A percentile compares a stretch with the other conserved stretches of the same genome.
phyloP scores from a whole-genome alignment of 2,329 filamentous ascomycete species.

The Huntiella savannae region DNA sequence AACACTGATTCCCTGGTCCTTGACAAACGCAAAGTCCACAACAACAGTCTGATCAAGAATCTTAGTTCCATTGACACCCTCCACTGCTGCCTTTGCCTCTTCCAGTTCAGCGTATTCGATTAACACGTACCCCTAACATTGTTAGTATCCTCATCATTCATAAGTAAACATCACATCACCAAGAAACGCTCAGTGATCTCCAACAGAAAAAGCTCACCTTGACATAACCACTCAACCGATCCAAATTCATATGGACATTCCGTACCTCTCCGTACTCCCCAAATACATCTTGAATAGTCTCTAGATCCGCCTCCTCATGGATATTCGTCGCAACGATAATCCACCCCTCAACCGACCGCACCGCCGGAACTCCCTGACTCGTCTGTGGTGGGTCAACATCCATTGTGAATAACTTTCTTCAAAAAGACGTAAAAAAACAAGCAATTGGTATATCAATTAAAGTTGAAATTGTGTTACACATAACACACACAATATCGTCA shows the following conservation, averaged over 20 bases:
- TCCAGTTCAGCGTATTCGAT: conserved; percentile 68
- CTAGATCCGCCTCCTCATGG: conserved; percentile 72
- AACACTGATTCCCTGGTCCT: conserved; percentile 31
- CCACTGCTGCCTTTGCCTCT: conserved; percentile 65
- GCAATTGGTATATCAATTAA: no score
- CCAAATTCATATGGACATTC: conserved; percentile 69
- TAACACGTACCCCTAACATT: conserved; percentile 53
- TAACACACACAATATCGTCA: no score
- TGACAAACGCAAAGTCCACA: conserved; percentile 73
- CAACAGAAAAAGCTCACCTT: conserved; percentile 35
- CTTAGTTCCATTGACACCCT: conserved; percentile 58
- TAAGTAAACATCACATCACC: not conserved
- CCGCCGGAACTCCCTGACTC: conserved; percentile 53
- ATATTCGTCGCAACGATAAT: conserved; percentile 75
- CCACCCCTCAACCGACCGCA: conserved; percentile 78
- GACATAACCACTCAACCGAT: conserved; percentile 67
- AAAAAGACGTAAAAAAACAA: no score
- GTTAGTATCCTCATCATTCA: not conserved
- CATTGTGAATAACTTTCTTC: conserved; percentile 23
- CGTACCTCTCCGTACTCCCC: conserved; percentile 74
- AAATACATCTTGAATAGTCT: conserved; percentile 64
- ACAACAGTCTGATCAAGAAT: conserved; percentile 63
- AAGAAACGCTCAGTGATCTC: no score
- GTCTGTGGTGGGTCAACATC: conserved; percentile 43
- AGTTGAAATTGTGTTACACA: no score